Conservation (phyloP, 768 basidiomycete genomes). For the Daedaleopsis sinensis region DNA sequence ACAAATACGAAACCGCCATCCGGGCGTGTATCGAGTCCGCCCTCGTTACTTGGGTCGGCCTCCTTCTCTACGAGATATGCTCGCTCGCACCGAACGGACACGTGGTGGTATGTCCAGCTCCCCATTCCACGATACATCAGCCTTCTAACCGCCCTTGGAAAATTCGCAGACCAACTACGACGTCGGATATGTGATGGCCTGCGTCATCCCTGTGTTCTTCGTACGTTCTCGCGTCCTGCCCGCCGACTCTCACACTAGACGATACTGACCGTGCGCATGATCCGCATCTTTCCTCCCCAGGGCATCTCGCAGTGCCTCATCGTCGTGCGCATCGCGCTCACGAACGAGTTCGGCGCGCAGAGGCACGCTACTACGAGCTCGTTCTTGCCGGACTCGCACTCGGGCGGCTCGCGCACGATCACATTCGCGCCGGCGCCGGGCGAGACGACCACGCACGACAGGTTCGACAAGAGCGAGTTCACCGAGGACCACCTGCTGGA, state of each 20-base stretch:
- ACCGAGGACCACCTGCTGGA: not conserved
- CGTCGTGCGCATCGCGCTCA: slow-evolving; percentile 26
- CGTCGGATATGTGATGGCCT: slow-evolving; percentile 25
- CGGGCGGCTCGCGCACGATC: not conserved
- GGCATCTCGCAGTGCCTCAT: slow-evolving; percentile 31
- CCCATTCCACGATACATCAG: not conserved
- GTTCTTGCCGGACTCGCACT: not conserved
- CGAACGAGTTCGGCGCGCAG: slow-evolving; percentile 1
- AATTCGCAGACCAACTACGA: slow-evolving; percentile 15
- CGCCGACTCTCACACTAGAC: not conserved
- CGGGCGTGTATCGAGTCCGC: slow-evolving; percentile 29
- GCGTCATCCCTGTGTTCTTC: slow-evolving; percentile 26
- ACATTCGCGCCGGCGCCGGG: not conserved
- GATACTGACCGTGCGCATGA: not conserved
- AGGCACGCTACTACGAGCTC: not conserved
- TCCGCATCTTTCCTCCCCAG: slow-evolving; percentile 6
- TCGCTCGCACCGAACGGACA: slow-evolving; percentile 24
- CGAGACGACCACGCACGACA: not conserved
- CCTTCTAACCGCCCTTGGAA: not conserved
- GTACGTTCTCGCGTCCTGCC: slow-evolving; percentile 9
- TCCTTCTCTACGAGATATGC: slow-evolving; percentile 26
- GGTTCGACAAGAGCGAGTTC: not conserved
- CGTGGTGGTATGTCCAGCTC: slow-evolving; percentile 15
- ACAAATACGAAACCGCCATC: slow-evolving; percentile 5
- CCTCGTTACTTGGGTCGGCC: slow-evolving; percentile 29